Evolutionary conservation across 148 eudicot genomes (phyloP).

Genomic region (Heliamphora exappendiculata): DNA sequence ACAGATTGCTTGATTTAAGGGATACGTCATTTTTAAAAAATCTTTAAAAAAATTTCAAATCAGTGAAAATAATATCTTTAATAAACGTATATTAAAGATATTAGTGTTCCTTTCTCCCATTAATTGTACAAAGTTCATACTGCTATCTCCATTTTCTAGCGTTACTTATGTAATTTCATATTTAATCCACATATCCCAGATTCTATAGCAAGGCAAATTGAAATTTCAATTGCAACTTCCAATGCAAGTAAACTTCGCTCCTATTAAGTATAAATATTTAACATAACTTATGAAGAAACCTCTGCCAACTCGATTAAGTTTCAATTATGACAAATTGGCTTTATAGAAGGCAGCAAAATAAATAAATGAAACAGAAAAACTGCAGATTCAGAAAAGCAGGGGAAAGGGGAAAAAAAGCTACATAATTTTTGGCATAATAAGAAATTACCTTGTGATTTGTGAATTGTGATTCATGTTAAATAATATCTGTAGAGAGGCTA

Average conservation of each 20-base stretch:
- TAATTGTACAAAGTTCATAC: not conserved
- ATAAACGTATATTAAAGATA: not conserved
- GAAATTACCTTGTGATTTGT: not conserved
- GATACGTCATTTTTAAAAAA: no score
- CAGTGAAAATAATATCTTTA: no score
- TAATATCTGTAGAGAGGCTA: not conserved
- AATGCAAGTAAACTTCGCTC: not conserved
- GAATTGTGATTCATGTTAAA: not conserved
- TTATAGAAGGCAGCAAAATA: constrained; percentile 3
- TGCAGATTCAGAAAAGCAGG: not conserved
- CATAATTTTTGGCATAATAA: not conserved
- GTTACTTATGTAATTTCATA: not conserved
- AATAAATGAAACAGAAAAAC: not conserved
- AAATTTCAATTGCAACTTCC: not conserved
- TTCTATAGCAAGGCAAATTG: not conserved
- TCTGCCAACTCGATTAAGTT: not conserved
- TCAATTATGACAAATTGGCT: not conserved
- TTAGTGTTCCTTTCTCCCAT: not conserved
- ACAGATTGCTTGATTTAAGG: no score
- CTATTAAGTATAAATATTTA: not conserved
- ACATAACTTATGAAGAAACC: not conserved
- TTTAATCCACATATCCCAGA: not conserved
- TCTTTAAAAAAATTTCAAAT: no score
- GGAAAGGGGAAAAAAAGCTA: not conserved
- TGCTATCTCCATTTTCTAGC: not conserved